phyloP scores from a whole-genome alignment of 2,329 filamentous ascomycete species.

The Magnaporthiopsis rhizophila region DNA sequence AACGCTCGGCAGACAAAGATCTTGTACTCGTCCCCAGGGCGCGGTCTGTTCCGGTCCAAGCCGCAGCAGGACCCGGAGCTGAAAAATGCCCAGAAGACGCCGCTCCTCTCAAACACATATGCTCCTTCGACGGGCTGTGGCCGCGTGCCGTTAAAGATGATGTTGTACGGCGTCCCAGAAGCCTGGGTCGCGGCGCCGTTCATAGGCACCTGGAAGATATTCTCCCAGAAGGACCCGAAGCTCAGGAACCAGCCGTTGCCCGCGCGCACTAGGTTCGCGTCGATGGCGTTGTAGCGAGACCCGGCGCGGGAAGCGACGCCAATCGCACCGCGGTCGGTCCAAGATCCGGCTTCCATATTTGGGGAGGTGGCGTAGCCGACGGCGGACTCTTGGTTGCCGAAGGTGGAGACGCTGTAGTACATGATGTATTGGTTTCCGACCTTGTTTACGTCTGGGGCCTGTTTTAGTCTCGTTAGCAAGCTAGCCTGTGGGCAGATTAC shows the following conservation, averaged over 20 bases:
- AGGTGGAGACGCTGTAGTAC: slow-evolving; percentile 56
- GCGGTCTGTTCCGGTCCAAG: slow-evolving; percentile 43
- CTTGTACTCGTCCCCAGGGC: slow-evolving; percentile 54
- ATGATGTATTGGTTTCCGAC: slow-evolving; percentile 53
- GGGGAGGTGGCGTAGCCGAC: slow-evolving; percentile 45
- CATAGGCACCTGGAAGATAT: slow-evolving; percentile 54
- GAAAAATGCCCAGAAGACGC: slow-evolving; percentile 59
- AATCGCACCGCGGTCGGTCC: slow-evolving; percentile 50
- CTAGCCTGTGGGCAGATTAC: neutral
- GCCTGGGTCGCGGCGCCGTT: slow-evolving; percentile 19
- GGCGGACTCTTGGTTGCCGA: slow-evolving; percentile 50
- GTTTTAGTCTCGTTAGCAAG: neutral
- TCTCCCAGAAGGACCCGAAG: slow-evolving; percentile 63
- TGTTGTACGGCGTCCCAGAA: slow-evolving; percentile 26
- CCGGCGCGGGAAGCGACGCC: slow-evolving; percentile 37
- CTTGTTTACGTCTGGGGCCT: slow-evolving; percentile 54
- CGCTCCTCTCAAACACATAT: slow-evolving; percentile 45
- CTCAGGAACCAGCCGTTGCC: slow-evolving; percentile 38
- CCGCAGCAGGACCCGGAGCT: slow-evolving; percentile 53
- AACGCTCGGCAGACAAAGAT: slow-evolving; percentile 54
- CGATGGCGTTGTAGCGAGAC: slow-evolving; percentile 53
- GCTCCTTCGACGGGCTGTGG: slow-evolving; percentile 35
- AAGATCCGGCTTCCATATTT: slow-evolving; percentile 46
- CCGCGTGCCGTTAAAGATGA: slow-evolving; percentile 19
- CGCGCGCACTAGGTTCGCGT: slow-evolving; percentile 43